These are phyloP conservation scores for Chrysochromulina tobinii DNA, from an alignment of 78 protist genomes.

Conservation along the genomic window DNA sequence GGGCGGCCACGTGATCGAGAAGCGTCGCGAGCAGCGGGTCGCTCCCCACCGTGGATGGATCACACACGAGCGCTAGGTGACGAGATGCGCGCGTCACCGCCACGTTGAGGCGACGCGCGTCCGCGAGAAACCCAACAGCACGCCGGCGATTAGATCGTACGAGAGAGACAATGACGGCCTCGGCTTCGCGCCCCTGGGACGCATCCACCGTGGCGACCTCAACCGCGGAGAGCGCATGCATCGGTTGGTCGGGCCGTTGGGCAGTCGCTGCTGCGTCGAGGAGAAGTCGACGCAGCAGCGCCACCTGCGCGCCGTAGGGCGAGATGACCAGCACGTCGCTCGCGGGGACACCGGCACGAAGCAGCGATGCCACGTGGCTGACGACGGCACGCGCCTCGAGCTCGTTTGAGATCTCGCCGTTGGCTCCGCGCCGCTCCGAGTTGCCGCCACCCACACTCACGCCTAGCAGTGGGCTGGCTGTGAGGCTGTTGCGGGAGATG, in stretches of 20 bases:
- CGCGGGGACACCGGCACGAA: constrained; percentile 48
- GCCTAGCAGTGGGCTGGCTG: background rate
- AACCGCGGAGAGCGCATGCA: background rate
- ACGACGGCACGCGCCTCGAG: constrained; percentile 69
- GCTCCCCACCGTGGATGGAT: background rate
- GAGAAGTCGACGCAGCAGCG: background rate
- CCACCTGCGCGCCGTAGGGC: constrained; percentile 85
- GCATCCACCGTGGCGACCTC: background rate
- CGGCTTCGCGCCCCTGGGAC: background rate
- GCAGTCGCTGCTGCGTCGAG: background rate
- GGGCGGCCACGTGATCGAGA: background rate
- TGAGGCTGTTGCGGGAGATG: background rate
- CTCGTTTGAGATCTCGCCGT: constrained; percentile 36
- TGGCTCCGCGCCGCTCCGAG: background rate
- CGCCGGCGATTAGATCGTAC: background rate
- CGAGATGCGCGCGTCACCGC: background rate
- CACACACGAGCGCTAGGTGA: background rate
- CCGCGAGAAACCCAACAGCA: background rate
- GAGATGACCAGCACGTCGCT: constrained; percentile 73
- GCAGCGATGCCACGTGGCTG: constrained; percentile 49
- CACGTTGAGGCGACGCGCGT: background rate
- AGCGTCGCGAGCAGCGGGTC: background rate
- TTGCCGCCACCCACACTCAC: constrained; percentile 9
- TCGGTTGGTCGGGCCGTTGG: too few relatives aligned
- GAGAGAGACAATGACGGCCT: background rate